These are phyloP conservation scores for Phytophthora pisi DNA, from an alignment of 352 stramenopile species.

Conservation along the genomic window DNA sequence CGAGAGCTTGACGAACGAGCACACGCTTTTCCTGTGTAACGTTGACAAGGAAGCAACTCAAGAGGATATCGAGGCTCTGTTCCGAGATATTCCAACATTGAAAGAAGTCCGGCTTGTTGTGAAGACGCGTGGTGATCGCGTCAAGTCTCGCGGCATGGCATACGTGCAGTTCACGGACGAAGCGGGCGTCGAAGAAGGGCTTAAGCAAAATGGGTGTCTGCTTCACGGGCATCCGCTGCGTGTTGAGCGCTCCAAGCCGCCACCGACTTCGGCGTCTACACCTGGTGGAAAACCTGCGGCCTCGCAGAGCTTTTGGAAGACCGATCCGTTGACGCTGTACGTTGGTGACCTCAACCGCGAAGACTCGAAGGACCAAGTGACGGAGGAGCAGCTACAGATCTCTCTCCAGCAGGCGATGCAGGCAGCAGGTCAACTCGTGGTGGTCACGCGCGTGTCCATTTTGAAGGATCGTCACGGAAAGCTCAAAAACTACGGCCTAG, in stretches of 20 bases:
- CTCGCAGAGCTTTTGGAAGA: constrained; percentile 49
- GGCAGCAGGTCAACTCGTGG: constrained; percentile 30
- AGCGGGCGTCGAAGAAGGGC: constrained; percentile 39
- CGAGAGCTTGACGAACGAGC: constrained; percentile 55
- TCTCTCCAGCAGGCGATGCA: constrained; percentile 52
- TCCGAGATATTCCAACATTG: constrained; percentile 50
- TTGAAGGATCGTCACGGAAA: constrained; percentile 61
- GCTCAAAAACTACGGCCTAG: constrained; percentile 72
- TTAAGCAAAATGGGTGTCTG: constrained; percentile 38
- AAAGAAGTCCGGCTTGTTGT: constrained; percentile 69
- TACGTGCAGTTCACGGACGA: constrained; percentile 73
- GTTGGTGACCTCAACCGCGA: constrained; percentile 50
- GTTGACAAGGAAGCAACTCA: constrained; percentile 62
- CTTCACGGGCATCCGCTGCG: constrained; percentile 51
- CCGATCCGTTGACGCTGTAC: constrained; percentile 60
- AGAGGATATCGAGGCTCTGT: constrained; percentile 58
- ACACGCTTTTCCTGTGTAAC: constrained; percentile 77
- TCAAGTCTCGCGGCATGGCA: constrained; percentile 77
- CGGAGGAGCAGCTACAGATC: constrained; percentile 43
- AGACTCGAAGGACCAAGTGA: constrained; percentile 39
- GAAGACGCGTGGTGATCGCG: constrained; percentile 59
- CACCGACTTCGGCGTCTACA: constrained; percentile 22
- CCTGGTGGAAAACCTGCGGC: neutral
- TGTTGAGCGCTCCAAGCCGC: constrained; percentile 59
- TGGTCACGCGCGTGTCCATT: constrained; percentile 56